Evolutionary conservation across 2,329 filamentous ascomycete genomes (phyloP), one percentile per base, ranked within the genome.

Genomic region (Mycogone perniciosa): DNA sequence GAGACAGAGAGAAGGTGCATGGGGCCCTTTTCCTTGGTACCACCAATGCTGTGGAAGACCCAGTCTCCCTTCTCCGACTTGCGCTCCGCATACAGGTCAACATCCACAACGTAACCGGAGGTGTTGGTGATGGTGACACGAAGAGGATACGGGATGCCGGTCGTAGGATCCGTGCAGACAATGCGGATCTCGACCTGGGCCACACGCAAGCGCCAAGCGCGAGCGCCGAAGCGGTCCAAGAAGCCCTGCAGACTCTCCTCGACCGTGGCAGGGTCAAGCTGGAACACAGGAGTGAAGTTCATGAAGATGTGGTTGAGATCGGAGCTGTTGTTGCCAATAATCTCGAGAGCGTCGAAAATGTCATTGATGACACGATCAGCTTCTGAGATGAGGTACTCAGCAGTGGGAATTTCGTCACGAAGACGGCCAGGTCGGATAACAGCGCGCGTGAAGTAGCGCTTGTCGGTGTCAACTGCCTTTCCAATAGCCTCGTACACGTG

Each of bases 251-350:
- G 82, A 31, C 89, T 92, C 70, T 95, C 82, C 73, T 97, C 90
- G 11, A 99, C 89, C 73, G 96, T 89, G 53, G 82, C 75, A 4
- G 93, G 91, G 64, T 89, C 79, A 44, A 99, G 82, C 67, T 90
- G 89, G 84, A 99, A 97, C 53, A 96, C 88, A 7, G 91, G 89
- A 0, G 89, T 93, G 76, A 99, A 99, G 81, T 99, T 97, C 79
- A 99, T 93, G 77, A 99, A 99, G 79, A 99, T 93, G 75, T 99
- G 93, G 79, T 99, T 99, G 66, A 99, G 80, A 77, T 99, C 93
- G 46, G 93, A 96, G 76, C 95, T 95, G 76, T 96, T 97, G 79
- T 96, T 96, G 66, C 93, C 93, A 65, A 96, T 95, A 62, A 99
- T 96, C 78, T 99, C 93, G 52, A 99, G 78, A 41, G 93, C 93